Evolutionary conservation across 164 flowering plant genomes (phyloP).

Genomic region (Liquidambar formosana): DNA sequence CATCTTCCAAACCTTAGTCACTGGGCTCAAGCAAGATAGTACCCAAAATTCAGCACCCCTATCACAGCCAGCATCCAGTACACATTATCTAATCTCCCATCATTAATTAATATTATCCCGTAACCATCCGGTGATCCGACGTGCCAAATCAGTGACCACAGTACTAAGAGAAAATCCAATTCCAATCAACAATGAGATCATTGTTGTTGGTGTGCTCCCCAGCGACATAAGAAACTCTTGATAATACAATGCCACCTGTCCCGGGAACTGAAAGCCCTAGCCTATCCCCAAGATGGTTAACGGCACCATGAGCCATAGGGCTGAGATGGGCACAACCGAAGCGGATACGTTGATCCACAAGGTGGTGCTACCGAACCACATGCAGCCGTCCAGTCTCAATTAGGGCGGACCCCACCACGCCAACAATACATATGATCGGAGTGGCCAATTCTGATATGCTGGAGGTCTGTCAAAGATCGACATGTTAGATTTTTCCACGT

Average conservation of each 20-base stretch:
- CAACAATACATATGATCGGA: slow-evolving; percentile 7
- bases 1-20: slow-evolving; percentile 22
- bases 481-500: slow-evolving; percentile 16
- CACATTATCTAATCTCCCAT: slow-evolving; percentile 40
- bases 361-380: not conserved
- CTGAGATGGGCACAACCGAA: slow-evolving; percentile 25
- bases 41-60: slow-evolving; percentile 26
- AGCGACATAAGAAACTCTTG: slow-evolving; percentile 45
- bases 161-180: slow-evolving; percentile 36
- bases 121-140: slow-evolving; percentile 36
- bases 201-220: slow-evolving; percentile 35
- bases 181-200: slow-evolving; percentile 27
- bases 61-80: slow-evolving; percentile 38
- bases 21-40: slow-evolving; percentile 25
- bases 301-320: slow-evolving; percentile 39
- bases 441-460: slow-evolving; percentile 33
- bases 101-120: slow-evolving; percentile 40
- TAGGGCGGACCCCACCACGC: slow-evolving; percentile 23
- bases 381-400: slow-evolving; percentile 22
- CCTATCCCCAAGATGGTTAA: slow-evolving; percentile 38
- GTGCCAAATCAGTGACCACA: slow-evolving; percentile 23
- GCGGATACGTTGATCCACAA: not conserved
- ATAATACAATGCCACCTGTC: slow-evolving; percentile 44
- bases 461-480: slow-evolving; percentile 12
- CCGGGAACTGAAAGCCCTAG: slow-evolving; percentile 56